Percentiles rank a stretch among this genome's conserved stretches.
Evolutionary conservation across 1,139 yeast genomes (phyloP).

Genomic region (Hyphopichia khmerensis): DNA sequence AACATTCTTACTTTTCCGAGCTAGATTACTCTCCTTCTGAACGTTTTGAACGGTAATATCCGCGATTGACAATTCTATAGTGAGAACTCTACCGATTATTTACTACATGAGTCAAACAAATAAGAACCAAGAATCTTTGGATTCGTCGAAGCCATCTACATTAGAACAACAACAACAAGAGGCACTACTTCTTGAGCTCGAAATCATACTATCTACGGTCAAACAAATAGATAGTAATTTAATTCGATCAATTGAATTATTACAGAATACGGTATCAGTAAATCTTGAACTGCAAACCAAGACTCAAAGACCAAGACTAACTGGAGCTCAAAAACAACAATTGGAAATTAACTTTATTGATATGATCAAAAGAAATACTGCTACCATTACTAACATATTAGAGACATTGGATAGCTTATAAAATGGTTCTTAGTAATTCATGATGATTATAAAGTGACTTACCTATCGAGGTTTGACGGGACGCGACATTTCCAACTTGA

Average conservation of each 20-base stretch:
- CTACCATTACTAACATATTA: conserved; percentile 14
- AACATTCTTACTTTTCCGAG: no score
- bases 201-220: conserved; percentile 31
- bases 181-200: conserved; percentile 28
- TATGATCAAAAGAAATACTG: conserved; percentile 14
- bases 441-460: no score
- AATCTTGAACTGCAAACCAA: neutral
- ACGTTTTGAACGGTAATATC: no score
- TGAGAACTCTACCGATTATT: no score
- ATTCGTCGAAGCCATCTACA: neutral
- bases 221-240: conserved; percentile 29
- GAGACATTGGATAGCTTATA: conserved; percentile 10
- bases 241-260: conserved; percentile 21
- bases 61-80: no score
- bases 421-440: no score
- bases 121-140: no score
- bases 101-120: no score
- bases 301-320: neutral
- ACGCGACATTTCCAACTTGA: conserved; percentile 2
- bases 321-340: conserved; percentile 5
- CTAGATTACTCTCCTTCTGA: no score
- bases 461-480: no score
- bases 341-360: conserved; percentile 9
- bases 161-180: conserved; percentile 16
- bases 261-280: conserved; percentile 8